Evolutionary conservation across 75 land plant genomes (phyloP).

Genomic region (Adiantum capillusveneris): DNA sequence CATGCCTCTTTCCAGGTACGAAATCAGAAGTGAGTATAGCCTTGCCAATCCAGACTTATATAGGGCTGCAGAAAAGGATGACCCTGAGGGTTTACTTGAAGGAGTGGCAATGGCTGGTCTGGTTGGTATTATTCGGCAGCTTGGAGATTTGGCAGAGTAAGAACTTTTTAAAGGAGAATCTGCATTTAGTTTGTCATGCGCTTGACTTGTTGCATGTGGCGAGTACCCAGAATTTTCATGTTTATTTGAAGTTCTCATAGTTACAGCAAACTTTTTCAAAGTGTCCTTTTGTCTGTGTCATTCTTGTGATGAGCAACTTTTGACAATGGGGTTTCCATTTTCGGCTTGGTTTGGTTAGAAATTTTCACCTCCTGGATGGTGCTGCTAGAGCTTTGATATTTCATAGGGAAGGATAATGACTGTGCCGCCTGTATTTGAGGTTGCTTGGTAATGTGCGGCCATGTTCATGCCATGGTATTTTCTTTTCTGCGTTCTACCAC

Average conservation of each 20-base stretch:
- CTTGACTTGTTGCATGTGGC: background rate
- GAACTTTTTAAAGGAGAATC: too few species aligned
- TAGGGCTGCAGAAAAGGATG: slow-evolving; percentile 71
- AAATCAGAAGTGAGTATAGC: slow-evolving; percentile 71
- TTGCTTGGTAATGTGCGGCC: too few species aligned
- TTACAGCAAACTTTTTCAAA: background rate
- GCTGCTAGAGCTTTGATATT: too few species aligned
- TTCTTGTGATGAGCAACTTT: background rate
- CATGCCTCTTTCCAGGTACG: slow-evolving; percentile 82
- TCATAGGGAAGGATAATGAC: background rate
- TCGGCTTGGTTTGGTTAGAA: too few species aligned
- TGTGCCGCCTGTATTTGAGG: too few species aligned
- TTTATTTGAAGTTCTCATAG: too few species aligned
- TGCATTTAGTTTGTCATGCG: background rate
- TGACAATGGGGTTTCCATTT: background rate
- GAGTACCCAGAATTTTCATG: too few species aligned
- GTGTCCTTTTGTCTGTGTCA: background rate
- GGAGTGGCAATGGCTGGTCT: slow-evolving; percentile 98
- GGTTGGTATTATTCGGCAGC: slow-evolving; percentile 89
- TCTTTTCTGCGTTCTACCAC: too few species aligned
- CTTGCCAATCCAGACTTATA: slow-evolving; percentile 86
- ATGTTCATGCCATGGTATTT: too few species aligned
- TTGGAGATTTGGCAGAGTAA: slow-evolving; percentile 94
- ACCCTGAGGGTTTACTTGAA: slow-evolving; percentile 87
- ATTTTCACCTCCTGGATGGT: background rate